phyloP scores from a whole-genome alignment of 768 basidiomycete genomes.

The Mycena haematopus region DNA sequence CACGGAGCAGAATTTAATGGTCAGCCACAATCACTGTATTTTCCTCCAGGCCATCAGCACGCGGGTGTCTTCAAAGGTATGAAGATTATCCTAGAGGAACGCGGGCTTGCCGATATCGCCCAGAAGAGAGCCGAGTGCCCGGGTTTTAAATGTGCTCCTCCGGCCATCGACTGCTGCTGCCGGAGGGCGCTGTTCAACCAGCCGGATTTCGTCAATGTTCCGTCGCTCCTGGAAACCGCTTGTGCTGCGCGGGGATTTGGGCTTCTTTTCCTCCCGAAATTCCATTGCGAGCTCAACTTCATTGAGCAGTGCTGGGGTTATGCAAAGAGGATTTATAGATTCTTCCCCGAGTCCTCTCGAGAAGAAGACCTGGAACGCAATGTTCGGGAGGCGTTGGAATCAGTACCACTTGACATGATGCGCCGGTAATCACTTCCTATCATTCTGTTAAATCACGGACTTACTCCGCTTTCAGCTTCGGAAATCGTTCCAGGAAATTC shows the following conservation, averaged over 20 bases:
- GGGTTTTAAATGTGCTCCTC: not conserved
- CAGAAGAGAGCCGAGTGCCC: not conserved
- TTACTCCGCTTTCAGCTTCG: too few relatives aligned
- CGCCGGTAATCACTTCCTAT: too few relatives aligned
- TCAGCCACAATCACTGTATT: too few relatives aligned
- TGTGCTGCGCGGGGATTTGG: not conserved
- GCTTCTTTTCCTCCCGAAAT: not conserved
- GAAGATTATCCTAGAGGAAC: too few relatives aligned
- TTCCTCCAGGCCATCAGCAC: too few relatives aligned
- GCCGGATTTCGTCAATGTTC: not conserved
- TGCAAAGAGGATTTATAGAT: not conserved
- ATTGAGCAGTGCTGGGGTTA: slow-evolving; percentile 2
- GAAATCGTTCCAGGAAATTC: too few relatives aligned
- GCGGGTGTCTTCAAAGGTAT: too few relatives aligned
- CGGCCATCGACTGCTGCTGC: not conserved
- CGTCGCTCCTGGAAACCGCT: not conserved
- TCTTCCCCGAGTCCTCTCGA: not conserved
- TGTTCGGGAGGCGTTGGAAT: too few relatives aligned
- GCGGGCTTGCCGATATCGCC: too few relatives aligned
- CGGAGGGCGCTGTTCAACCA: not conserved
- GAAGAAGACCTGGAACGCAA: not conserved
- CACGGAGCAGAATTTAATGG: too few relatives aligned
- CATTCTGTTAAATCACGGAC: too few relatives aligned
- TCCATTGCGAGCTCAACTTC: slow-evolving; percentile 2
- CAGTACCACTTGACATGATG: too few relatives aligned